Percentiles rank a stretch among this genome's conserved stretches.
These are phyloP conservation scores for Fulvia fulva DNA, from an alignment of 2,329 filamentous ascomycete species.

Conservation along the genomic window DNA sequence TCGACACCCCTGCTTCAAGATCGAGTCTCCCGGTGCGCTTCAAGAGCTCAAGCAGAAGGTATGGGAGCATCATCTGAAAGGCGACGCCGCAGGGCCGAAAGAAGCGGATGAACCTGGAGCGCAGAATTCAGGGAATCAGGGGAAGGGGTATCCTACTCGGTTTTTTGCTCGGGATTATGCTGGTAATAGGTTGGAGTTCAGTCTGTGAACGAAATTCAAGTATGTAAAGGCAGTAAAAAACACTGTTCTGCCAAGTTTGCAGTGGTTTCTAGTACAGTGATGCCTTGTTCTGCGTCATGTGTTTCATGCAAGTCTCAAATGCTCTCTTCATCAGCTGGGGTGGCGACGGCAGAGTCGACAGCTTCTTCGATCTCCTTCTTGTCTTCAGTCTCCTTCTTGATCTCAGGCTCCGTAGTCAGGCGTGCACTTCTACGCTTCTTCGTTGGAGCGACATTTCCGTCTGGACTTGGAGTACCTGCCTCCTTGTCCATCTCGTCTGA, in stretches of 20 bases:
- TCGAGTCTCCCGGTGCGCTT: constrained; percentile 49
- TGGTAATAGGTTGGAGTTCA: constrained; percentile 41
- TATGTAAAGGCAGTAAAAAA: neutral
- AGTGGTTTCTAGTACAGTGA: neutral
- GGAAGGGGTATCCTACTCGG: constrained; percentile 56
- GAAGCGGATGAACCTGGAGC: constrained; percentile 55
- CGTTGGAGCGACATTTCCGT: neutral
- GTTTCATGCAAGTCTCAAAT: neutral
- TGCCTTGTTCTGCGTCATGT: neutral
- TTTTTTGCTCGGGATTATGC: constrained; percentile 56
- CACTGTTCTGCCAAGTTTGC: neutral
- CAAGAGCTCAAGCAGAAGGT: constrained; percentile 46
- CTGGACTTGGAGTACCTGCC: neutral
- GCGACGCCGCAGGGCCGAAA: constrained; percentile 49
- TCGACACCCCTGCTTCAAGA: constrained; percentile 58
- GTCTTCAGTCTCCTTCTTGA: neutral
- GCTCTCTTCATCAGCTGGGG: neutral
- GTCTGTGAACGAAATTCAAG: constrained; percentile 22
- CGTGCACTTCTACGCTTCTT: neutral
- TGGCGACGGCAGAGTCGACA: neutral
- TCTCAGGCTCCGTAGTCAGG: neutral
- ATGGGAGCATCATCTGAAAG: constrained; percentile 49
- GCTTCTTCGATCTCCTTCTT: neutral
- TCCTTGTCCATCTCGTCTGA: neutral
- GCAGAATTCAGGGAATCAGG: constrained; percentile 44